phyloP scores from a whole-genome alignment of 345 rosid species.

The Salix koriyanagi region DNA sequence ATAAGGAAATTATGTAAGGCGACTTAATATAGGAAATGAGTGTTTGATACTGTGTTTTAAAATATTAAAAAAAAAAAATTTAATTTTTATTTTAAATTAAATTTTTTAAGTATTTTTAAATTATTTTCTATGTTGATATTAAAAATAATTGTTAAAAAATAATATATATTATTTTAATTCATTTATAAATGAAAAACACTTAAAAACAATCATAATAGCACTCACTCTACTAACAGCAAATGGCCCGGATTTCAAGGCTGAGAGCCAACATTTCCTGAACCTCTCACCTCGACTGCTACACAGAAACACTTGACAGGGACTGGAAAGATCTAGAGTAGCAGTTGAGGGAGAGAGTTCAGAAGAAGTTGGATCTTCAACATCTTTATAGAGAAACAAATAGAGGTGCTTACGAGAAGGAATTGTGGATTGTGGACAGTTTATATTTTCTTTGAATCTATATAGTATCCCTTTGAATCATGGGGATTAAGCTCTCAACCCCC shows the following conservation, averaged over 20 bases:
- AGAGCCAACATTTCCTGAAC: conserved; percentile 16
- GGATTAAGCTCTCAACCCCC: neutral
- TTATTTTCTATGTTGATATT: no score
- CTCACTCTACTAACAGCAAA: no score
- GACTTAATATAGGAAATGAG: no score
- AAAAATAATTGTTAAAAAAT: no score
- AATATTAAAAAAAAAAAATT: no score
- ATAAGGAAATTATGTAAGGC: neutral
- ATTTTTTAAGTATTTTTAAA: no score
- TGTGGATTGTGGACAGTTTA: neutral
- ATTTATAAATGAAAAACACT: no score
- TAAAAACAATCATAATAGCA: no score
- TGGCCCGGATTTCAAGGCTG: neutral
- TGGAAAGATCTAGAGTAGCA: conserved; percentile 12
- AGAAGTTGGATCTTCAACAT: conserved; percentile 17
- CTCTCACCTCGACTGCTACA: conserved; percentile 16
- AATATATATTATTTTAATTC: no score
- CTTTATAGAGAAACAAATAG: neutral
- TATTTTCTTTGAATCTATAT: neutral
- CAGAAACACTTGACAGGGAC: neutral
- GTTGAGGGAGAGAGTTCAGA: conserved; percentile 48
- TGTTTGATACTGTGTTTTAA: no score
- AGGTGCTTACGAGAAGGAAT: neutral
- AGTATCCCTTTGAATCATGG: neutral
- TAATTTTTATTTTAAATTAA: no score